These are phyloP conservation scores for Diplocarpon rosae DNA, from an alignment of 2,329 filamentous ascomycete genomes.

Conservation along the genomic window DNA sequence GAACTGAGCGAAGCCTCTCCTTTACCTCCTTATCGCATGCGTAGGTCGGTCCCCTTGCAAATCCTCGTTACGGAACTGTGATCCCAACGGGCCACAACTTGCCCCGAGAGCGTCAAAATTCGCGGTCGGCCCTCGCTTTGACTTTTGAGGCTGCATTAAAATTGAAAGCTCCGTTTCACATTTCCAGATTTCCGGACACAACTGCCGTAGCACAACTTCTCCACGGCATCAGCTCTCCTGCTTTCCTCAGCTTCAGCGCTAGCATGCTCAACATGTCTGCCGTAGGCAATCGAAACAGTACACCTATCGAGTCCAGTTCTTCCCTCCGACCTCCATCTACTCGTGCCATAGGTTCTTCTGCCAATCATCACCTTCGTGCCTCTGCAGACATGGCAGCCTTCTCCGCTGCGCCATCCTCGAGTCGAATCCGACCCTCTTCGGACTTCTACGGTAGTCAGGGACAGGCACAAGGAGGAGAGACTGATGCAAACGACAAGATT, in stretches of 20 bases:
- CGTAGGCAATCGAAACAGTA: slow-evolving; percentile 88
- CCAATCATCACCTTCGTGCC: slow-evolving; percentile 71
- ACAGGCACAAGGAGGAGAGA: slow-evolving; percentile 58
- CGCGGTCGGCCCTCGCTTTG: slow-evolving; percentile 16
- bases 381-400: slow-evolving; percentile 94
- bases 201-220: slow-evolving; percentile 10
- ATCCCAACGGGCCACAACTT: slow-evolving; percentile 28
- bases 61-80: slow-evolving; percentile 29
- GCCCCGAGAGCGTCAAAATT: slow-evolving; percentile 16
- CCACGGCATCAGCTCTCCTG: slow-evolving; percentile 8
- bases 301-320: slow-evolving; percentile 70
- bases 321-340: slow-evolving; percentile 75
- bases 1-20: background rate
- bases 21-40: slow-evolving; percentile 1
- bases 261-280: slow-evolving; percentile 52
- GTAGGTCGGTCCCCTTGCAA: slow-evolving; percentile 16
- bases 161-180: slow-evolving; percentile 24
- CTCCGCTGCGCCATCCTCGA: slow-evolving; percentile 53
- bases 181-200: slow-evolving; percentile 17
- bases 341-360: slow-evolving; percentile 62
- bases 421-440: slow-evolving; percentile 83
- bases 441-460: slow-evolving; percentile 78
- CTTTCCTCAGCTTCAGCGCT: slow-evolving; percentile 17
- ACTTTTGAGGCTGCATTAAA: slow-evolving; percentile 15
- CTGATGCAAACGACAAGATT: slow-evolving; percentile 80